Evolutionary conservation across 2,329 filamentous ascomycete species (phyloP).

Genomic region (Ascochyta lentis): DNA sequence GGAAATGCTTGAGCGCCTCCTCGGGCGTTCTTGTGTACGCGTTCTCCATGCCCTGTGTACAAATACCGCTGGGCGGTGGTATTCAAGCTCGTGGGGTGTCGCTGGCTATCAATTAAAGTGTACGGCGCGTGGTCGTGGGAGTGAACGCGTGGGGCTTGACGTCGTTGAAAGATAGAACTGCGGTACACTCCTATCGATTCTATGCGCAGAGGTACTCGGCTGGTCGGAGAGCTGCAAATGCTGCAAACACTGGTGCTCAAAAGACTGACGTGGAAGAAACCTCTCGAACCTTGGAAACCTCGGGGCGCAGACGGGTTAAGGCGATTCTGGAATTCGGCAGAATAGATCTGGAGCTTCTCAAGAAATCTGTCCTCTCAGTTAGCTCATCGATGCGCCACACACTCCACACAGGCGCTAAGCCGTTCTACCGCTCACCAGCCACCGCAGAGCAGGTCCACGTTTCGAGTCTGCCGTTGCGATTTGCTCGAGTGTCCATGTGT

Average conservation of each 20-base stretch:
- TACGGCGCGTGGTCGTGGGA: slow-evolving; percentile 6
- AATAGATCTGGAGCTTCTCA: slow-evolving; percentile 18
- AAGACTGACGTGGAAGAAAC: slow-evolving; percentile 5
- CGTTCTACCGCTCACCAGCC: slow-evolving; percentile 15
- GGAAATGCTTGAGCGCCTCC: slow-evolving; percentile 60
- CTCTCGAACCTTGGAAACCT: slow-evolving; percentile 9
- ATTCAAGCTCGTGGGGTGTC: not conserved
- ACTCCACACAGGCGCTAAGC: slow-evolving; percentile 15
- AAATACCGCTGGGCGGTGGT: not conserved
- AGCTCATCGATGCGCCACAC: slow-evolving; percentile 20
- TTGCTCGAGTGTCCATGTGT: slow-evolving; percentile 7
- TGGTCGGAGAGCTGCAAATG: slow-evolving; percentile 10
- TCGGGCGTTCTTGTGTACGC: slow-evolving; percentile 58
- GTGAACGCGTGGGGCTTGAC: slow-evolving; percentile 13
- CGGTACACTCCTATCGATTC: slow-evolving; percentile 1
- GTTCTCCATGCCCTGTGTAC: slow-evolving; percentile 57
- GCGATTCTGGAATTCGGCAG: slow-evolving; percentile 18
- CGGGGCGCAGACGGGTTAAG: slow-evolving; percentile 13
- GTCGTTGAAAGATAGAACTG: slow-evolving; percentile 9
- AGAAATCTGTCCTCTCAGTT: slow-evolving; percentile 37
- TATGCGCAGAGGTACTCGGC: slow-evolving; percentile 14
- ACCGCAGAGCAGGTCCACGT: slow-evolving; percentile 17
- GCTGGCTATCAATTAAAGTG: not conserved
- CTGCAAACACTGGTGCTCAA: slow-evolving; percentile 2
- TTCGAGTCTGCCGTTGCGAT: slow-evolving; percentile 7